These are phyloP conservation scores for Calendula officinalis DNA, from an alignment of 129 eudicot genomes.

Conservation along the genomic window DNA sequence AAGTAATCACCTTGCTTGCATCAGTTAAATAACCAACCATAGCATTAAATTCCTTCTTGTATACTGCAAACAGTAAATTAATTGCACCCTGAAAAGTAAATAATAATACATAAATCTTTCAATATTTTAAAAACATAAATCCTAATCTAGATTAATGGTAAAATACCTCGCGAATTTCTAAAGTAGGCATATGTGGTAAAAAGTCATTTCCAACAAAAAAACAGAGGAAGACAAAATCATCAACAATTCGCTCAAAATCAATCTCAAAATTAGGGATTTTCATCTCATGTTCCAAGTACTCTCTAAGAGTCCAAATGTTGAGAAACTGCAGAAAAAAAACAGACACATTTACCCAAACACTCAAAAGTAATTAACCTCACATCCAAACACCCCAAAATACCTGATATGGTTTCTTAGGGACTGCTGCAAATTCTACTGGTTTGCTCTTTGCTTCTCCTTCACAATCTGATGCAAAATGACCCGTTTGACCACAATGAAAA, in stretches of 20 bases:
- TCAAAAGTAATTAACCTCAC: not conserved
- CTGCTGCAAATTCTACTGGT: slow-evolving; percentile 75
- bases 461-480: slow-evolving; percentile 83
- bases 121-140: not conserved
- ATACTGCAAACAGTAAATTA: slow-evolving; percentile 84
- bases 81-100: slow-evolving; percentile 73
- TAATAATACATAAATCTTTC: not conserved
- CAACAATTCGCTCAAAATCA: slow-evolving; percentile 80
- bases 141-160: not conserved
- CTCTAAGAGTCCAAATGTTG: slow-evolving; percentile 90
- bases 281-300: slow-evolving; percentile 82
- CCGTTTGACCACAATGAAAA: slow-evolving; percentile 82
- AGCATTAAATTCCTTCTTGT: slow-evolving; percentile 75
- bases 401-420: slow-evolving; percentile 86
- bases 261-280: slow-evolving; percentile 61
- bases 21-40: slow-evolving; percentile 88
- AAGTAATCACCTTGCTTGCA: slow-evolving; percentile 70
- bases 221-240: slow-evolving; percentile 91
- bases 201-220: slow-evolving; percentile 98
- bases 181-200: slow-evolving; percentile 96
- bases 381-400: slow-evolving; percentile 26
- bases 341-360: not conserved
- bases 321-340: slow-evolving; percentile 66
- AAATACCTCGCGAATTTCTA: slow-evolving; percentile 96
- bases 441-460: slow-evolving; percentile 89